Evolutionary conservation across 495 filamentous ascomycete genomes (phyloP).

Genomic region (Lasiosphaeris hirsuta): DNA sequence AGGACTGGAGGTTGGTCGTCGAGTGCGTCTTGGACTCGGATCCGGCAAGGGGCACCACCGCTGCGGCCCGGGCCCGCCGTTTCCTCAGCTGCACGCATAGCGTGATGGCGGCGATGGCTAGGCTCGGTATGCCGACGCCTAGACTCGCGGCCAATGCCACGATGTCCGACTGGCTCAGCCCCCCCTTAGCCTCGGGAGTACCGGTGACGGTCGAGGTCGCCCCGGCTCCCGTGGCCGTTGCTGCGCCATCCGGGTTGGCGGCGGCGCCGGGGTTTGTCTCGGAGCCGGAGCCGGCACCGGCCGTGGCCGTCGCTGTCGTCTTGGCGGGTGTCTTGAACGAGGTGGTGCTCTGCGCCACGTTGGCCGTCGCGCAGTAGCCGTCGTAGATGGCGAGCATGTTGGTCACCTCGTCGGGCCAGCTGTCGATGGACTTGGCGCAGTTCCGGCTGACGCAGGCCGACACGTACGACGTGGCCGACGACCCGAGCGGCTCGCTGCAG

Average conservation of each 20-base stretch:
- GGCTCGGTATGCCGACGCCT: conserved; percentile 15
- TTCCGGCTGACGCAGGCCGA: conserved; percentile 2
- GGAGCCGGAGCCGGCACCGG: not conserved
- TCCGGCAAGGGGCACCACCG: no score
- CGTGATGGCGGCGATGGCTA: conserved; percentile 4
- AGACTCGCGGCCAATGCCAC: conserved; percentile 15
- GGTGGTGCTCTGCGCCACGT: conserved; percentile 2
- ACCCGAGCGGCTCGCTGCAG: conserved; percentile 7
- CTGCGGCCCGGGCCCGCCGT: not conserved
- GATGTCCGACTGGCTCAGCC: conserved; percentile 15
- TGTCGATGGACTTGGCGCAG: conserved; percentile 5
- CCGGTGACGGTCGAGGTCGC: not conserved
- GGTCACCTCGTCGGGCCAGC: conserved; percentile 9
- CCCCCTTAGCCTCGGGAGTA: not conserved
- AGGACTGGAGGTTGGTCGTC: no score
- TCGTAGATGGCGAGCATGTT: conserved; percentile 11
- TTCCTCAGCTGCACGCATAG: conserved; percentile 15
- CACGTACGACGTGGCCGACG: conserved; percentile 12
- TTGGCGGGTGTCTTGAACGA: not conserved
- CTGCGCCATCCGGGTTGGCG: not conserved
- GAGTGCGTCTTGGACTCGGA: no score
- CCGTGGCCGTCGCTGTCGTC: not conserved
- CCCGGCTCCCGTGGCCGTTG: not conserved
- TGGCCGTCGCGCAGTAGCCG: conserved; percentile 17
- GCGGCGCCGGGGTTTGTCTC: not conserved